Evolutionary conservation across 441 rosid species (phyloP), one percentile per base, ranked within the genome.

Genomic region (Gossypium schwendimanii): DNA sequence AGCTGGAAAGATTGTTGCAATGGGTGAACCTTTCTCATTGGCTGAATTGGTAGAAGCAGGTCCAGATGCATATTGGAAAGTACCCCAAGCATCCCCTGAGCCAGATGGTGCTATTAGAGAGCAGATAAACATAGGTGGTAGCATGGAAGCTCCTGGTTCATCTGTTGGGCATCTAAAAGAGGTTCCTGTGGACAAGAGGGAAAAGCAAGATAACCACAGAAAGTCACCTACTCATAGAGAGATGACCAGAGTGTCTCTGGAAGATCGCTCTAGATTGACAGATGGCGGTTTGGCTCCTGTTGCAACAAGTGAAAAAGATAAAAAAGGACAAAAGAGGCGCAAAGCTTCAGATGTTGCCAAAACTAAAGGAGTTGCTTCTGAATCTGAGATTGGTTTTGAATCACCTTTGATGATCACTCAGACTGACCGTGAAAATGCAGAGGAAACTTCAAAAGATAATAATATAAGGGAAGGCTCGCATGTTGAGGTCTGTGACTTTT

Each of bases 1-100:
- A 81, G 98, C 97, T 76, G 98, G 99, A 76, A 89, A 84, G 77
- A 84, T 96, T 76, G 98, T 90, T 74, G 89, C 94, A 3, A 85
- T 93, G 97, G 93, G 94, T 20, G 96, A 89, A 69, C 88, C 91
- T 74, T 78, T 87, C 71, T 76, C 87, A 64, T 83, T 93, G 79
- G 74, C 74, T 71, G 86, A 88, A 79, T 86, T 91, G 59, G 85
- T 84, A 36, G 88, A 88, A 77, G 87, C 82, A 62, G 98, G 97
- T 75, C 91, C 87, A 21, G 89, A 79, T 78, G 88, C 89, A 78
- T 88, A 84, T 72, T 90, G 93, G 95, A 89, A 86, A 82, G 82
- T 77, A 31, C 70, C 87, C 64, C 85, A 78, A 79, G 83, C 67
- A 59, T 72, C 88, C 72, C 74, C 84, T 72, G 84, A 81, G 59